A percentile compares a stretch with the other conserved stretches of the same genome.
Conservation (phyloP, 2,329 filamentous ascomycete species). For the Claviceps purpurea region DNA sequence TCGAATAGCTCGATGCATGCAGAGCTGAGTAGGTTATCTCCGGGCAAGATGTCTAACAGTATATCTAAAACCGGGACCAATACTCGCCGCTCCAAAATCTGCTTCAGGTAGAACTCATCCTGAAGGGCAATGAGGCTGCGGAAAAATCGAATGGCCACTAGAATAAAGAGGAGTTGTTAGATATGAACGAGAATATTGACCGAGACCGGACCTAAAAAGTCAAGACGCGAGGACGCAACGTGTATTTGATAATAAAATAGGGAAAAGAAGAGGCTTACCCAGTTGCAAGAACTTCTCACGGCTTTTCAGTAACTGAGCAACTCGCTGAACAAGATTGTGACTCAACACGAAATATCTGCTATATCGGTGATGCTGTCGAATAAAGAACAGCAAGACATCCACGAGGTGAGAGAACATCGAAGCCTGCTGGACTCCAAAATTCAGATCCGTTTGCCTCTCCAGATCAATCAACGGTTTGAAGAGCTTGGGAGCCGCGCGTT, state of each 20-base stretch:
- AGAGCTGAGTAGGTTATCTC: slow-evolving; percentile 87
- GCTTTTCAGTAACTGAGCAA: slow-evolving; percentile 69
- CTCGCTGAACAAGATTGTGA: slow-evolving; percentile 63
- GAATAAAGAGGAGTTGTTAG: not conserved
- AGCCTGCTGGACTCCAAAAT: slow-evolving; percentile 69
- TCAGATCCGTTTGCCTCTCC: slow-evolving; percentile 53
- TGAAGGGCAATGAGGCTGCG: slow-evolving; percentile 72
- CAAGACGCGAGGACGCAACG: too few species aligned
- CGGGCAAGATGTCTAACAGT: slow-evolving; percentile 70
- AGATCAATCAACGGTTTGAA: slow-evolving; percentile 80
- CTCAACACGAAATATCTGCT: slow-evolving; percentile 80
- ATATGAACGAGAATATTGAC: too few species aligned
- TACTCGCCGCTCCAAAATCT: slow-evolving; percentile 68
- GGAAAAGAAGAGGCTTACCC: slow-evolving; percentile 37
- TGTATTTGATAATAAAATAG: not conserved
- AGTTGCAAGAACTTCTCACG: slow-evolving; percentile 88
- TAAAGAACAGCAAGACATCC: slow-evolving; percentile 87
- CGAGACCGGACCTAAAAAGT: too few species aligned
- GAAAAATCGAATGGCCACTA: slow-evolving; percentile 87
- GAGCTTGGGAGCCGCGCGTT: slow-evolving; percentile 68
- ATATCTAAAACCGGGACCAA: slow-evolving; percentile 78
- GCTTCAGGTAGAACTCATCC: slow-evolving; percentile 81
- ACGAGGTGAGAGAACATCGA: slow-evolving; percentile 85
- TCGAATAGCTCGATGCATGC: slow-evolving; percentile 91
- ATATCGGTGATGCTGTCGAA: slow-evolving; percentile 74